Evolutionary conservation across 2,329 filamentous ascomycete genomes (phyloP).

Genomic region (Atkinsonella hypoxylon): DNA sequence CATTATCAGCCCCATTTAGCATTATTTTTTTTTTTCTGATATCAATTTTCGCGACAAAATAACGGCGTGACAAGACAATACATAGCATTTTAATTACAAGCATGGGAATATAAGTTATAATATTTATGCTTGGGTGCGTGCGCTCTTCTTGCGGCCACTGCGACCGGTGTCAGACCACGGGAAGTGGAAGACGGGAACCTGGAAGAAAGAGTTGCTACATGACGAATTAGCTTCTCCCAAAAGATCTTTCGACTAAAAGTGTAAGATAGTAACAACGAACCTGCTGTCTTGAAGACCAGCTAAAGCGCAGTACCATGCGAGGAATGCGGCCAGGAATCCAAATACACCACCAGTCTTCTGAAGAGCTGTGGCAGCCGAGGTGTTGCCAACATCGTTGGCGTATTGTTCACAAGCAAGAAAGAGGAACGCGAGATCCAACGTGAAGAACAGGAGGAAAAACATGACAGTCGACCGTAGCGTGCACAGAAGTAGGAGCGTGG

Average conservation of each 20-base stretch:
- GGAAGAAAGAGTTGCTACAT: slow-evolving; percentile 70
- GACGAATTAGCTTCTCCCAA: not conserved
- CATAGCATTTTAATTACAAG: too few relatives aligned
- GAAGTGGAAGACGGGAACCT: slow-evolving; percentile 86
- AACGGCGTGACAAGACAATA: too few relatives aligned
- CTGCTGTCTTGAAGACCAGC: slow-evolving; percentile 67
- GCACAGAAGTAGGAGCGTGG: slow-evolving; percentile 58
- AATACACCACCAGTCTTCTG: slow-evolving; percentile 66
- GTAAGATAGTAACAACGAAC: slow-evolving; percentile 30
- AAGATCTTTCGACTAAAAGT: too few relatives aligned
- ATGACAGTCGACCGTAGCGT: slow-evolving; percentile 67
- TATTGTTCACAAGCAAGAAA: slow-evolving; percentile 55
- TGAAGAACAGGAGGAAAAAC: slow-evolving; percentile 68
- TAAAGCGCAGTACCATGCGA: slow-evolving; percentile 80
- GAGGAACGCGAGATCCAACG: slow-evolving; percentile 64
- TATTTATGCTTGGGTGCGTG: slow-evolving; percentile 13
- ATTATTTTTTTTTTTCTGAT: not conserved
- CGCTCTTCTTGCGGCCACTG: slow-evolving; percentile 38
- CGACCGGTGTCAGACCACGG: slow-evolving; percentile 79
- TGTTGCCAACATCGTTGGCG: slow-evolving; percentile 38
- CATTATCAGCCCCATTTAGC: not conserved
- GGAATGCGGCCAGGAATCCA: slow-evolving; percentile 67
- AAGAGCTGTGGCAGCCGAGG: slow-evolving; percentile 32
- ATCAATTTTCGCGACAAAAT: not conserved
- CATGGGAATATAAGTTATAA: too few relatives aligned